phyloP scores from a whole-genome alignment of 2,329 filamentous ascomycete genomes.

The Aspergillus sp. region DNA sequence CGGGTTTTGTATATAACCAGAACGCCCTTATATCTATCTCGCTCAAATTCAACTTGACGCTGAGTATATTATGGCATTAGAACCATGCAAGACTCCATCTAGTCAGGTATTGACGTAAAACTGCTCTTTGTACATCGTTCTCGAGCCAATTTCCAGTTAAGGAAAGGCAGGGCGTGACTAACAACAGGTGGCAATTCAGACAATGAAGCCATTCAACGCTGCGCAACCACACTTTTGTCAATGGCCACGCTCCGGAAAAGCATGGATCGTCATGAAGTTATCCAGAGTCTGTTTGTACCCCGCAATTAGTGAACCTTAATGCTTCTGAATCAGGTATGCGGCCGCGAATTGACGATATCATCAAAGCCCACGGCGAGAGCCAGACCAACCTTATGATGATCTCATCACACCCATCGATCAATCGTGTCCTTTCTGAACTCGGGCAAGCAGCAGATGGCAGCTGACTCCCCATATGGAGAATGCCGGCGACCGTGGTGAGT shows the following conservation, averaged over 20 bases:
- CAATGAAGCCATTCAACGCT: not conserved
- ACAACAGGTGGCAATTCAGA: not conserved
- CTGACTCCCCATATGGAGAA: not conserved
- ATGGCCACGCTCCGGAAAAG: not conserved
- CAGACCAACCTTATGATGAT: not conserved
- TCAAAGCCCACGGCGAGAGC: not conserved
- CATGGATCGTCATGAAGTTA: not conserved
- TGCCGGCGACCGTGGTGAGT: slow-evolving; percentile 19
- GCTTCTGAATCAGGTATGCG: not conserved
- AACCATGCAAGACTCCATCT: not conserved
- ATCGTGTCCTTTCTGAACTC: not conserved
- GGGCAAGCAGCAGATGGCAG: not conserved
- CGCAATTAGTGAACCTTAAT: not conserved
- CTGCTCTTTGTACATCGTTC: not conserved
- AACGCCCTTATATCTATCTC: too few species aligned
- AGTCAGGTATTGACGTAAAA: not conserved
- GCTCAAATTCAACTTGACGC: too few species aligned
- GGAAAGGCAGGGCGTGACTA: not conserved
- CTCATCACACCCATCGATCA: slow-evolving; percentile 7
- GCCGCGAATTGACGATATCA: not conserved
- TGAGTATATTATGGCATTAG: not conserved
- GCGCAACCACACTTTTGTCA: not conserved
- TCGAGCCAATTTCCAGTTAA: not conserved
- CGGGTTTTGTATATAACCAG: too few species aligned
- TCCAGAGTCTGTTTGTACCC: not conserved